phyloP scores from a whole-genome alignment of 2,329 filamentous ascomycete genomes.

The Raffaelea ambrosiae region DNA sequence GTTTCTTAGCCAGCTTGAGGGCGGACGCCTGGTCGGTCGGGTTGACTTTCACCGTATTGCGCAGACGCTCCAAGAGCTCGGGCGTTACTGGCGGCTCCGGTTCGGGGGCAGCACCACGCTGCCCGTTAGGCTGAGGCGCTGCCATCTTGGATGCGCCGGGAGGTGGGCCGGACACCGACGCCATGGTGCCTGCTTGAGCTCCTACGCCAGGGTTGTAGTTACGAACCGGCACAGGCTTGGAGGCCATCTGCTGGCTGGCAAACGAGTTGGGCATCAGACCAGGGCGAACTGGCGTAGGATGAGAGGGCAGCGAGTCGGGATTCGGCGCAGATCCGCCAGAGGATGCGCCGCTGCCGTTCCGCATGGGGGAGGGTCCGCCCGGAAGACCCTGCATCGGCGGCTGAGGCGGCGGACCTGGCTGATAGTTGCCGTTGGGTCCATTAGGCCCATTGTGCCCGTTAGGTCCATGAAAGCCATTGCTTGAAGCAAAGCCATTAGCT shows the following conservation, averaged over 20 bases:
- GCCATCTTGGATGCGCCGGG: conserved; percentile 2
- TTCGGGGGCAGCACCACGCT: not conserved
- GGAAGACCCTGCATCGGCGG: conserved; percentile 14
- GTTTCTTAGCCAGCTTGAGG: conserved; percentile 67
- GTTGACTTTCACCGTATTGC: conserved; percentile 59
- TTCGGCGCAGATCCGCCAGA: conserved; percentile 23
- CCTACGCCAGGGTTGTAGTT: conserved; percentile 30
- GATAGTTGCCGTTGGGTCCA: not conserved
- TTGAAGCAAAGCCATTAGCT: conserved; percentile 16
- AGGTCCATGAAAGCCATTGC: conserved; percentile 14
- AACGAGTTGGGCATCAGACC: conserved; percentile 53
- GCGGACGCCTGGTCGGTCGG: conserved; percentile 64
- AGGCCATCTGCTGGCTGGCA: conserved; percentile 34
- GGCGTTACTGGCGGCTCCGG: conserved; percentile 55
- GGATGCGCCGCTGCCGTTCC: conserved; percentile 20
- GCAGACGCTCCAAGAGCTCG: conserved; percentile 68
- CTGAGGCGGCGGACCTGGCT: not conserved
- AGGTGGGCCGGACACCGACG: conserved; percentile 15
- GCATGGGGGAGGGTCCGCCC: conserved; percentile 17
- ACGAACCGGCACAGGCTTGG: conserved; percentile 50
- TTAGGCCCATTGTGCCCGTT: conserved; percentile 9
- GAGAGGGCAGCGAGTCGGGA: conserved; percentile 44
- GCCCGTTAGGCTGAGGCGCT: conserved; percentile 7
- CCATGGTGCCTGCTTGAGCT: conserved; percentile 22
- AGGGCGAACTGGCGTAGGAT: conserved; percentile 54